A percentile compares a stretch with the other conserved stretches of the same genome.
These are phyloP conservation scores for Firmiana major DNA, from an alignment of 345 rosid species.

Conservation along the genomic window DNA sequence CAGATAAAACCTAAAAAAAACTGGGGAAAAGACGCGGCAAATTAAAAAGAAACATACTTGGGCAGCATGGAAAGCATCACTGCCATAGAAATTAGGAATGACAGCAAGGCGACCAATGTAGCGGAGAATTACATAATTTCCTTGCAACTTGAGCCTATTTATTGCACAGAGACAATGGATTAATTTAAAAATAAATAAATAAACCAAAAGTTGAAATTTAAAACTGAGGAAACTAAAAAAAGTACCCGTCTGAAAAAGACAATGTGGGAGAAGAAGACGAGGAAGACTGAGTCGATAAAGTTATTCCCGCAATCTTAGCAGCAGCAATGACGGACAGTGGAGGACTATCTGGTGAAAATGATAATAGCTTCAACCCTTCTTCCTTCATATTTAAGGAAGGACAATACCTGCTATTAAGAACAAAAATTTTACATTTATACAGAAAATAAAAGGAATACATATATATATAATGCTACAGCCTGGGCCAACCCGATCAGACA, in stretches of 20 bases:
- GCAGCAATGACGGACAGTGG: constrained; percentile 6
- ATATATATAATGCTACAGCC: background rate
- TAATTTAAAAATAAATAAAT: background rate
- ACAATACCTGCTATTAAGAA: background rate
- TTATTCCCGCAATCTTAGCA: constrained; percentile 1
- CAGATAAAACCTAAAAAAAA: background rate
- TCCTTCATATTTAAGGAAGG: background rate
- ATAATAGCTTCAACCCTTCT: background rate
- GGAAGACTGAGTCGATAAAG: background rate
- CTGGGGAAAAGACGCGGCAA: background rate
- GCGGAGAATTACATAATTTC: constrained; percentile 6
- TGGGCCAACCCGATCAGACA: too few relatives aligned
- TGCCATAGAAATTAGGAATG: constrained; percentile 1
- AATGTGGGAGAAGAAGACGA: background rate
- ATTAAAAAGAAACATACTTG: background rate
- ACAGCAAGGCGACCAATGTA: background rate
- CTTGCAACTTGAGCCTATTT: constrained; percentile 1
- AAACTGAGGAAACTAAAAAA: background rate
- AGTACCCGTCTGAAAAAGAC: constrained; percentile 2
- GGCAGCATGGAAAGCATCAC: background rate
- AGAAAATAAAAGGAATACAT: background rate
- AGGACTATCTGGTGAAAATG: background rate
- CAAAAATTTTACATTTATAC: background rate
- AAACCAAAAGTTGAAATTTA: background rate
- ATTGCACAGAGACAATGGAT: background rate